phyloP scores from a whole-genome alignment of 192 early-diverging fungal species.

The Mortierella alpina region DNA sequence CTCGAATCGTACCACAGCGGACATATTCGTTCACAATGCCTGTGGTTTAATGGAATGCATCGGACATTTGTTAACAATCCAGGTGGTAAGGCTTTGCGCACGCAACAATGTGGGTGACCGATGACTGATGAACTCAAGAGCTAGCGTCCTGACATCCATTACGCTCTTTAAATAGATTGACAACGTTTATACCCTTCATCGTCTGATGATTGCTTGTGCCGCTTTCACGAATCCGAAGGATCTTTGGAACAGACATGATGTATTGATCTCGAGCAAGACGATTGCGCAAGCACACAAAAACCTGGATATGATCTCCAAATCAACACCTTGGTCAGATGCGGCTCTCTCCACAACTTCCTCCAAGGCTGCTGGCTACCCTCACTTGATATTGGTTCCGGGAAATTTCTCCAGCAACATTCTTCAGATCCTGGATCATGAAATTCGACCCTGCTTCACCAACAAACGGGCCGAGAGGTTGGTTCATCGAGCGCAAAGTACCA shows the following conservation, averaged over 20 bases:
- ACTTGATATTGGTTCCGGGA: conserved; percentile 27
- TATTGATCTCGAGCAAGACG: not conserved
- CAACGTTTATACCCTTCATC: conserved; percentile 36
- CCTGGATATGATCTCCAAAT: conserved; percentile 5
- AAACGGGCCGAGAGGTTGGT: conserved; percentile 23
- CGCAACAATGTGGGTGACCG: no score
- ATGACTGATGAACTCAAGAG: no score
- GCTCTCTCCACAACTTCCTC: not conserved
- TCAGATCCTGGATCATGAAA: conserved; percentile 31
- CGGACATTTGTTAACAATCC: conserved; percentile 15
- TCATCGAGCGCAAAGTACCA: conserved; percentile 18
- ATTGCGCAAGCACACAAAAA: conserved; percentile 7
- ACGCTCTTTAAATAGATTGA: conserved; percentile 17
- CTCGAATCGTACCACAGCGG: not conserved
- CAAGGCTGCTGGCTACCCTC: not conserved
- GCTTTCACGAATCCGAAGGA: conserved; percentile 39
- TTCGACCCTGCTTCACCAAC: conserved; percentile 38
- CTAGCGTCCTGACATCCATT: no score
- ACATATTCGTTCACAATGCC: conserved; percentile 7
- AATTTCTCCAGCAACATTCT: conserved; percentile 37
- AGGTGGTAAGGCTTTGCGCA: conserved; percentile 9
- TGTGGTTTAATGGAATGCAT: conserved; percentile 9
- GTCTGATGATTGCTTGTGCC: conserved; percentile 36
- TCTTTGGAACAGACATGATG: conserved; percentile 21
- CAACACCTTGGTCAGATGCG: conserved; percentile 26